Evolutionary conservation across 148 eudicot species (phyloP), one percentile per base, ranked within the genome.

Genomic region (Rhododendron ferrugineum): DNA sequence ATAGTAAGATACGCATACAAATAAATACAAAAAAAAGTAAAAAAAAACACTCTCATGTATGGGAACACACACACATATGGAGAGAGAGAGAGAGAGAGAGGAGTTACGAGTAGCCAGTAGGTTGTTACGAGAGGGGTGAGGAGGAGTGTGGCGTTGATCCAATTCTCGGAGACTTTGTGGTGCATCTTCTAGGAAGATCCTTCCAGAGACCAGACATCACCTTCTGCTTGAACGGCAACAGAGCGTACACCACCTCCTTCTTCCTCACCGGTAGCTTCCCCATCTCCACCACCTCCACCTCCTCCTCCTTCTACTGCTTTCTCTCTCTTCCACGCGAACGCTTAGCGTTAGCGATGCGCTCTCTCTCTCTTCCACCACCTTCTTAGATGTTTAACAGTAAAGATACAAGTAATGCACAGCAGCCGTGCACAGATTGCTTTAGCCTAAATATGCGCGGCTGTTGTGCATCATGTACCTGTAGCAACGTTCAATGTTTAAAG

Each of bases 161-260:
- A 94, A 78, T 93, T 95, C n/a, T 94, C 98, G 81, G 97, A 54
- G 84, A 94, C 86, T 88, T 94, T 96, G 89, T 96, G 98, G 58
- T 85, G 85, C 74, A 94, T 89, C 87, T 96, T 96, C 0, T 80
- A 0, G 96, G 89, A 2, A 95, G 83, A 88, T 96, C 95, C 62
- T 92, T 96, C 98, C 97, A 95, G 42, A 95, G 93, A 13, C 99
- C 98, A 0, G 96, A 91, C 97, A 96, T 96, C 85, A 92, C 92
- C 88, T 96, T 93, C 93, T 96, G 99, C 87, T 96, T 95, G 87
- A 92, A 95, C 40, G 97, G 99, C 1, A 97, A 96, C 13, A 96
- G 85, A 0, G 96, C 93, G 88, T 94, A 96, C 37, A 94, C 92
- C 87, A 96, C 99, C 42, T 92, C 92, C 93, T 90, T 96, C 90